Evolutionary conservation across 1,284 basidiomycete genomes (phyloP), one percentile per base, ranked within the genome.

Genomic region (Rhizoctonia solani): DNA sequence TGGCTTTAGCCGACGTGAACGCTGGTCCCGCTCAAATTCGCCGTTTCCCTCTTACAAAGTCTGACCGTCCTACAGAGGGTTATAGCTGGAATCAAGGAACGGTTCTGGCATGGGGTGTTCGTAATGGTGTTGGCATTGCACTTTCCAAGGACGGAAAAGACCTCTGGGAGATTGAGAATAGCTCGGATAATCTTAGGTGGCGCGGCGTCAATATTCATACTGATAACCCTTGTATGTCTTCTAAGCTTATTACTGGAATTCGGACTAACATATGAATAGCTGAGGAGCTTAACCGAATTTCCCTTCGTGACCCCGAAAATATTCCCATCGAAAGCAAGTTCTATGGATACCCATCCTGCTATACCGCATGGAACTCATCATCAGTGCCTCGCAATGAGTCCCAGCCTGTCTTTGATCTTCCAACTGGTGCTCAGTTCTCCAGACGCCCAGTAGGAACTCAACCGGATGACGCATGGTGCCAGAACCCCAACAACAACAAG

Each of bases 91-190:
- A 74, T 27, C 68, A 71, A 11, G 79, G 76, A 1, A 71, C 75
- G 47, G 71, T 81, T 19, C 55, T 81, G 19, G 79, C 77, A 0
- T 81, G 76, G 67, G 80, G 80, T 1, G 78, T 81, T 46, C 77
- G 80, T 4, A 82, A 82, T 70, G 79, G 79, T 16, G 79, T 76
- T 0, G 80, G 77, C 1, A 78, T 82, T 65, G 77, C 78, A 0
- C 77, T 78, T 68, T 67, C 72, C 1, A 71, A 72, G 42, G 66
- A 68, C 27, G 50, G 50, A 59, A 70, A 25, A 53, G 49, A 72
- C 1, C 72, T 82, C 0, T 76, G 76, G 54, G 75, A 79, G 3
- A 76, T 82, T 30, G 80, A 81, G 55, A 82, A 82, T 46, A 77
- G 76, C 11, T 77, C 80, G 2, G 55, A 68, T 27, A 42, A 68